Percentiles rank a stretch among this genome's conserved stretches.
These are phyloP conservation scores for Akanthomyces muscarius DNA, from an alignment of 2,329 filamentous ascomycete genomes.

Conservation along the genomic window DNA sequence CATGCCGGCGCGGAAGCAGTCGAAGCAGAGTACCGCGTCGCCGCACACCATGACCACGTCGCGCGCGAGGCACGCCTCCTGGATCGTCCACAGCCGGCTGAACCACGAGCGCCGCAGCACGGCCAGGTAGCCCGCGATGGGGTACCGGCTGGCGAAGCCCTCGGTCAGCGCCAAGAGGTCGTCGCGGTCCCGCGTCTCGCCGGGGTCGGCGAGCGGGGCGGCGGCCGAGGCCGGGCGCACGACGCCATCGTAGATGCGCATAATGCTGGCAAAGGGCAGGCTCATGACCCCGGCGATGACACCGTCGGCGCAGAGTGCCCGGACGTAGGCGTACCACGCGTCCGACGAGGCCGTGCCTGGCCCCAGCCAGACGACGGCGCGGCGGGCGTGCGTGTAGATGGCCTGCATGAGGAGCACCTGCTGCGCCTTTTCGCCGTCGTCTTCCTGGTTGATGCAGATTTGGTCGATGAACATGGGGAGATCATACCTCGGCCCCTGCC, in stretches of 20 bases:
- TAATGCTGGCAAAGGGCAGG: constrained; percentile 22
- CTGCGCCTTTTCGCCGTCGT: constrained; percentile 23
- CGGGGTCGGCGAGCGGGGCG: constrained; percentile 19
- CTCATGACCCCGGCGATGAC: constrained; percentile 25
- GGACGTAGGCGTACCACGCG: constrained; percentile 22
- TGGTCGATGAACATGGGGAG: constrained; percentile 30
- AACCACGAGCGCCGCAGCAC: constrained; percentile 30
- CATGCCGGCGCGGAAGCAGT: constrained; percentile 24
- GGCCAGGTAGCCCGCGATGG: constrained; percentile 26
- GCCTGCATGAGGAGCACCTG: constrained; percentile 30
- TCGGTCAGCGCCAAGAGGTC: constrained; percentile 26
- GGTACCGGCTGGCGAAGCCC: constrained; percentile 23
- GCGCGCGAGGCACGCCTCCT: constrained; percentile 29
- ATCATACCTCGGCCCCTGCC: not conserved
- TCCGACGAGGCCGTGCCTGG: constrained; percentile 22
- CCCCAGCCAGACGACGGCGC: constrained; percentile 29
- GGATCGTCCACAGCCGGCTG: constrained; percentile 33
- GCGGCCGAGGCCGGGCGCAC: constrained; percentile 20
- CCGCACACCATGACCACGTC: constrained; percentile 28
- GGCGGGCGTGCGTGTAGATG: constrained; percentile 26
- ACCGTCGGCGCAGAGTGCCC: constrained; percentile 21
- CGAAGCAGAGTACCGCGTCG: constrained; percentile 23
- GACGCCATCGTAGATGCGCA: constrained; percentile 29
- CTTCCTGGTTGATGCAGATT: constrained; percentile 30
- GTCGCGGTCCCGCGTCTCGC: constrained; percentile 25